phyloP scores from a whole-genome alignment of 805 yeast species.

The Ogataea zsoltii region DNA sequence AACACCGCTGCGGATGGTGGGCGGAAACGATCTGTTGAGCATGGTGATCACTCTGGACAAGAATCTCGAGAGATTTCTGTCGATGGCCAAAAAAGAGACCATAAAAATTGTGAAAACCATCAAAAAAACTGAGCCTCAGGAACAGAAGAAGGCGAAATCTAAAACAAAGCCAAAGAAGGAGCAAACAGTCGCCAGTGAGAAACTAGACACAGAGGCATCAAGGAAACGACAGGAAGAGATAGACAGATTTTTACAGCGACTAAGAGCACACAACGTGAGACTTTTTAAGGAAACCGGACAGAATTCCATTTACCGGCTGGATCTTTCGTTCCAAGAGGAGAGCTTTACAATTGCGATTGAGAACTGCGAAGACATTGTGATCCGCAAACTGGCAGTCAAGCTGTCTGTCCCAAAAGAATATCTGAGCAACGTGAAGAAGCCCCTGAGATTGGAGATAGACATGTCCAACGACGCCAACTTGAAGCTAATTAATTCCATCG shows the following conservation, averaged over 20 bases:
- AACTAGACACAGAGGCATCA: conserved; percentile 6
- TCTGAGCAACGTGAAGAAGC: conserved; percentile 27
- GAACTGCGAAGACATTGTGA: conserved; percentile 26
- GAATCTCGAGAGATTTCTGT: conserved; percentile 57
- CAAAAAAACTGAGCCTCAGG: conserved; percentile 13
- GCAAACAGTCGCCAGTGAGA: neutral
- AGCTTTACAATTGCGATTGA: conserved; percentile 34
- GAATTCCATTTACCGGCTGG: conserved; percentile 31
- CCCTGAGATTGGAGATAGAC: conserved; percentile 33
- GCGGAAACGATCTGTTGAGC: conserved; percentile 54
- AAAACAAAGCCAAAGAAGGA: conserved; percentile 8
- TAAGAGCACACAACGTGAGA: conserved; percentile 20
- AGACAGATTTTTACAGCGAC: conserved; percentile 29
- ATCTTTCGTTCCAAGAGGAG: conserved; percentile 28
- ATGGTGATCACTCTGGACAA: conserved; percentile 56
- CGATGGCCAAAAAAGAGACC: conserved; percentile 59
- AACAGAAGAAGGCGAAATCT: conserved; percentile 5
- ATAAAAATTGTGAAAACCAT: conserved; percentile 52
- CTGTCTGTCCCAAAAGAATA: conserved; percentile 36
- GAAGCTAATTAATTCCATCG: conserved; percentile 29
- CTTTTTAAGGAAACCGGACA: conserved; percentile 32
- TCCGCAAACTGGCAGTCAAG: conserved; percentile 30
- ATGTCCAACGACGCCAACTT: conserved; percentile 32
- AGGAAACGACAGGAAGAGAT: conserved; percentile 27
- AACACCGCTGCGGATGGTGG: conserved; percentile 35